Evolutionary conservation across 257 asterid genomes (phyloP).

Genomic region (Rhazya stricta): DNA sequence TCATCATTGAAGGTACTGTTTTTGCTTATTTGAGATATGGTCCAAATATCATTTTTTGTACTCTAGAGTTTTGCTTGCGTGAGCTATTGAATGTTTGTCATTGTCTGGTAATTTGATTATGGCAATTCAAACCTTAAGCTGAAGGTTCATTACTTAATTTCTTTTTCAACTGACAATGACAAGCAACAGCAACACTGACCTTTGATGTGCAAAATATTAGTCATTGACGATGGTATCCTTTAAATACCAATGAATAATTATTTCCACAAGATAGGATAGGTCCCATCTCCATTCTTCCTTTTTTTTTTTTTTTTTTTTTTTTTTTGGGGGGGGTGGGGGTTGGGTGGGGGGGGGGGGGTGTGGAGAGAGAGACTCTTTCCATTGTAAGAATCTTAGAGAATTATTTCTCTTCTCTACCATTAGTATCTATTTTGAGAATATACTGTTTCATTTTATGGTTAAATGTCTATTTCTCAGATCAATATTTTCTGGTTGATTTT

Average conservation of each 20-base stretch:
- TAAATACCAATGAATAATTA: background rate
- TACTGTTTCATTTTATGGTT: background rate
- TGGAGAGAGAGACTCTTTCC: background rate
- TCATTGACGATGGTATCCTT: background rate
- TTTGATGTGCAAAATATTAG: background rate
- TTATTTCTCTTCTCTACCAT: background rate
- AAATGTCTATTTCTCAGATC: background rate
- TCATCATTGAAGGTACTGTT: conserved; percentile 56
- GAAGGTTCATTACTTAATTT: background rate
- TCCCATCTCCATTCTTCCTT: background rate
- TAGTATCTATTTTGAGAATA: background rate
- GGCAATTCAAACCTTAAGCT: background rate
- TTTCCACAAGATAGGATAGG: background rate
- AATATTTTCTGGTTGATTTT: background rate
- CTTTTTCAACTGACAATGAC: background rate
- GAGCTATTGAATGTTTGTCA: background rate
- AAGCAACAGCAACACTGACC: background rate
- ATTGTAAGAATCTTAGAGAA: background rate
- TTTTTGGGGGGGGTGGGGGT: background rate
- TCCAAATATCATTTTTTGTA: background rate
- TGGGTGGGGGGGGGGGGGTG: background rate
- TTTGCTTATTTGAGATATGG: background rate
- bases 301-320: background rate
- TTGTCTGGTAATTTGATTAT: background rate
- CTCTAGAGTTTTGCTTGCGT: background rate